Evolutionary conservation across 108 stramenopile genomes (phyloP).

Genomic region (Fragilaria crotonensis): DNA sequence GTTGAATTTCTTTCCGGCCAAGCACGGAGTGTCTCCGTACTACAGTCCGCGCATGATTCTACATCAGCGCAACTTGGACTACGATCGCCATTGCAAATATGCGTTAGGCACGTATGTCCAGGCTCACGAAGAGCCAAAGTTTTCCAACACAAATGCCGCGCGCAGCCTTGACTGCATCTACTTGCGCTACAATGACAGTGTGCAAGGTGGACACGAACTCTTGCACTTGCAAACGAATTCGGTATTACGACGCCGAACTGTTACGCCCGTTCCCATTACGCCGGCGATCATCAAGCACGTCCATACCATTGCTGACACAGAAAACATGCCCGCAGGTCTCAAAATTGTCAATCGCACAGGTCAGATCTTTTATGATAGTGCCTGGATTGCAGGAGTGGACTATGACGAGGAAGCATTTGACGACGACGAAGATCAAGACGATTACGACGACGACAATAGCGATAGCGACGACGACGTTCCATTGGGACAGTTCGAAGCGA

Average conservation of each 20-base stretch:
- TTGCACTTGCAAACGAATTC: conserved; percentile 10
- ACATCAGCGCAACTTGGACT: conserved; percentile 5
- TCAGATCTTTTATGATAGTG: too few species aligned
- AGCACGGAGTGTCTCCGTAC: conserved; percentile 4
- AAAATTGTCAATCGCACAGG: too few species aligned
- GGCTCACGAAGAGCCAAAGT: conserved; percentile 3
- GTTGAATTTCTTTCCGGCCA: conserved; percentile 15
- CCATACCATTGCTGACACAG: conserved; percentile 7
- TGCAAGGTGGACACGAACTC: conserved; percentile 17
- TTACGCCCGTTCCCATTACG: conserved; percentile 17
- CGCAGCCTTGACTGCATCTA: conserved; percentile 8
- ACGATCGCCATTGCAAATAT: conserved; percentile 11
- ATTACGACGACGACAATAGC: conserved; percentile 1
- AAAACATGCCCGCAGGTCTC: conserved; percentile 10
- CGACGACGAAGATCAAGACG: too few species aligned
- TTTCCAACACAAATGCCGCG: conserved; percentile 9
- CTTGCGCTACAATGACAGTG: conserved; percentile 11
- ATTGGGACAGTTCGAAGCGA: conserved; percentile 4
- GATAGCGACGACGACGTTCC: conserved; percentile 13
- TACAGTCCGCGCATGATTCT: conserved; percentile 13
- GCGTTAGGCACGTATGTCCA: conserved; percentile 19
- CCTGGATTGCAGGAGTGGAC: too few species aligned
- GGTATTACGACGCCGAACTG: conserved; percentile 1
- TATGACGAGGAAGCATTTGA: too few species aligned
- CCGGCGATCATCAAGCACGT: conserved; percentile 15